Evolutionary conservation across 2,329 filamentous ascomycete species (phyloP).

Genomic region (Alternaria arbusti): DNA sequence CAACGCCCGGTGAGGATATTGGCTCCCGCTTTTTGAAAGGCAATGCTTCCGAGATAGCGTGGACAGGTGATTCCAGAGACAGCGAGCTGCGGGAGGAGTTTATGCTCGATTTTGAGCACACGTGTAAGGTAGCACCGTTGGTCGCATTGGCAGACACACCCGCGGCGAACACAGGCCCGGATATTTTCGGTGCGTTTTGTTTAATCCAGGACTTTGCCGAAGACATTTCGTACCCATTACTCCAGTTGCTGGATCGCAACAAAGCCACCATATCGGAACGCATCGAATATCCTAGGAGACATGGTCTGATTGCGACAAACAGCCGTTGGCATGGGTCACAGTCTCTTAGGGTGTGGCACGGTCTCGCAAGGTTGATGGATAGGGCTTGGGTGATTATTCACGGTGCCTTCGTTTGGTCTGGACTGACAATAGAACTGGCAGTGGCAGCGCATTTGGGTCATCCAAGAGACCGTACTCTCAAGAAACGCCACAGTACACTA

Average conservation of each 20-base stretch:
- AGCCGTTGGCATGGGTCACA: slow-evolving; percentile 5
- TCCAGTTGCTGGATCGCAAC: slow-evolving; percentile 10
- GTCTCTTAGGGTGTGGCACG: slow-evolving; percentile 18
- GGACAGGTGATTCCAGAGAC: slow-evolving; percentile 2
- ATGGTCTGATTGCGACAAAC: slow-evolving; percentile 6
- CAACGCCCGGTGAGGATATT: neutral
- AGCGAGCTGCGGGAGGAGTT: neutral
- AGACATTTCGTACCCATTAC: neutral
- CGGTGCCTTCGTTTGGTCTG: neutral
- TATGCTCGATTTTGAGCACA: neutral
- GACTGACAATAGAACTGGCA: slow-evolving; percentile 12
- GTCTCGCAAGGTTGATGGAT: slow-evolving; percentile 21
- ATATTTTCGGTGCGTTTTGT: slow-evolving; percentile 28
- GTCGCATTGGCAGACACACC: neutral
- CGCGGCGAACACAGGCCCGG: slow-evolving; percentile 3
- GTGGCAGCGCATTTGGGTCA: slow-evolving; percentile 32
- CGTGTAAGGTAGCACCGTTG: neutral
- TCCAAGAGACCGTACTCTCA: slow-evolving; percentile 31
- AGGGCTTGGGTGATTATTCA: slow-evolving; percentile 11
- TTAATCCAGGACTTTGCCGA: slow-evolving; percentile 22
- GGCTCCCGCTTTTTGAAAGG: neutral
- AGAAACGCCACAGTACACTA: slow-evolving; percentile 23
- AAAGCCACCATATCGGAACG: slow-evolving; percentile 1
- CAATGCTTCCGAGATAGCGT: neutral
- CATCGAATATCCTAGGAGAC: slow-evolving; percentile 1